Base-by-base conservation (phyloP, 2,329 filamentous ascomycete genomes). In the Fusarium sp. region DNA sequence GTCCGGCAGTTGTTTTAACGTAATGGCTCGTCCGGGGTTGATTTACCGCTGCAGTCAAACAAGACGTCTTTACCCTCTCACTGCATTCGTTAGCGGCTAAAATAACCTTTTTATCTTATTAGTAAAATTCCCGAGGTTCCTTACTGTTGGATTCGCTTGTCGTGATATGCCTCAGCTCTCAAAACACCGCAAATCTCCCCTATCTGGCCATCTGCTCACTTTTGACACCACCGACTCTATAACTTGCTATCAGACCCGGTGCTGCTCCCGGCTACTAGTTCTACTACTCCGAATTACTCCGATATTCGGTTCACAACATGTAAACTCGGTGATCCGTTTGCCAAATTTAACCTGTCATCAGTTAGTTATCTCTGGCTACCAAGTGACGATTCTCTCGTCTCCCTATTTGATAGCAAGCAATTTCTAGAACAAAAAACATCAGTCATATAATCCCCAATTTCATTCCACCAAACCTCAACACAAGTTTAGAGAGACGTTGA, bases 1-100 rank as follows among this genome's bases (percentile, higher is more conserved):
- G 75, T 76, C 73, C 64, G 67, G 73, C 62, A 76, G 72, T 77
- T 77, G 73, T 61, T 77, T 52, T 77, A 75, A 77, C 75, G 75
- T 77, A 77, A 77, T 77, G 73, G 73, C 75, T 73, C 75, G 63
- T 63, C 69, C 64, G 64, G 71, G 69, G 68, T 63, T 61, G 42
- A 61, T 63, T 59, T 70, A 67, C 56, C 61, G 52, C 64, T 56
- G 50, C 56, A 67, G 52, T 72, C 65, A 59, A 67, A 56, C 50
- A 64, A 64, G 49, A 53, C 53, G 54, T 52, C 41, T 20, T 56
- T 26, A 20, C 17, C 41, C 27, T 64, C 41, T 38, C 44, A 37
- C 46, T 60, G 49, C 48, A 57, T 42, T 33, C 27, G 41, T 38
- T 46, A 50, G 69, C 70, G 64, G 72, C 72, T 75, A 75, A 74